phyloP scores from a whole-genome alignment of 495 filamentous ascomycete genomes.

The Penicillium alfredii region DNA sequence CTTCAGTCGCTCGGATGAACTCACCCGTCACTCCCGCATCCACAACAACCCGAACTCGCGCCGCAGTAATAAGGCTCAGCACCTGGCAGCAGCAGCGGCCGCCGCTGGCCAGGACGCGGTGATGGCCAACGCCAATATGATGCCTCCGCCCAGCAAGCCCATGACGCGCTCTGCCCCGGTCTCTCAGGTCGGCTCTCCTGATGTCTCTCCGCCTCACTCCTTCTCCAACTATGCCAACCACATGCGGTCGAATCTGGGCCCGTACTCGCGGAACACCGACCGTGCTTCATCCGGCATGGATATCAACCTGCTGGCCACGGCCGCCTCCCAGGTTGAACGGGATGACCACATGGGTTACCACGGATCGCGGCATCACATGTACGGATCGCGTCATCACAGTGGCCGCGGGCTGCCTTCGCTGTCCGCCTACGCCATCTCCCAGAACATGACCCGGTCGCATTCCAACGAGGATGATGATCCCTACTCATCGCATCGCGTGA shows the following conservation, averaged over 20 bases:
- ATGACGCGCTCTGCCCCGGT: constrained; percentile 81
- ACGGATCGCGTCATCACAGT: constrained; percentile 54
- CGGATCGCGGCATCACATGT: constrained; percentile 44
- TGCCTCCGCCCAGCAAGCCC: constrained; percentile 70
- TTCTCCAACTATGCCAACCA: constrained; percentile 70
- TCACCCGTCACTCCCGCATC: constrained; percentile 95
- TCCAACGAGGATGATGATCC: constrained; percentile 79
- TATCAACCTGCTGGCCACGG: constrained; percentile 85
- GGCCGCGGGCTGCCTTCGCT: constrained; percentile 66
- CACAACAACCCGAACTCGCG: constrained; percentile 98
- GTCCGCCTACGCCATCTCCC: constrained; percentile 71
- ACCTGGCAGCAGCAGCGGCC: constrained; percentile 51
- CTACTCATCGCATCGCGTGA: constrained; percentile 64
- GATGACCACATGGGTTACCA: constrained; percentile 54
- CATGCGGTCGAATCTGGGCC: constrained; percentile 55
- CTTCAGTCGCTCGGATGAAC: constrained; percentile 93
- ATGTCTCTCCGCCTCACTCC: constrained; percentile 91
- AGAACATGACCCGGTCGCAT: constrained; percentile 84
- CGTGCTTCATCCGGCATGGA: constrained; percentile 56
- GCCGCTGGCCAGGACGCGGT: constrained; percentile 45
- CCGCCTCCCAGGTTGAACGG: constrained; percentile 81
- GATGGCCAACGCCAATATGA: constrained; percentile 50
- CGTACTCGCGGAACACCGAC: constrained; percentile 53
- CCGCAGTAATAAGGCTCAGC: constrained; percentile 82
- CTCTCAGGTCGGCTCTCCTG: constrained; percentile 84